phyloP scores from a whole-genome alignment of 176 grass and related monocot species.

The Musa acuminata region DNA sequence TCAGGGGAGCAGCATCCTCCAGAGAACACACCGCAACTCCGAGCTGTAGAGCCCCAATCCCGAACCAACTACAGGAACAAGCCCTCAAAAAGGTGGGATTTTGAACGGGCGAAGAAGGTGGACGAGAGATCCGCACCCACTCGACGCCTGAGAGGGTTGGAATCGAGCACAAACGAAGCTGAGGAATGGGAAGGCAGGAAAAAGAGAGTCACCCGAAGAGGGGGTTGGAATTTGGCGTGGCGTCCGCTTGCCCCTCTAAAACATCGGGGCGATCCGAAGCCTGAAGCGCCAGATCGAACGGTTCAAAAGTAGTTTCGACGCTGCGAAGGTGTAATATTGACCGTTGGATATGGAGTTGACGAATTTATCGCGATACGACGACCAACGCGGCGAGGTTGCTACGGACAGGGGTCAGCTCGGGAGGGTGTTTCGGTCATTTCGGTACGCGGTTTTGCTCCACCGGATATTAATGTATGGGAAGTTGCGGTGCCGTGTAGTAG shows the following conservation, averaged over 20 bases:
- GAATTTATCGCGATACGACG: no score
- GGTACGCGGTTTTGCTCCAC: no score
- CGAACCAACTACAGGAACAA: not conserved
- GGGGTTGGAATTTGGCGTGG: slow-evolving; percentile 2
- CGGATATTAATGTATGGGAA: no score
- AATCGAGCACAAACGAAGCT: not conserved
- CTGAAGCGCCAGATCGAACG: not conserved
- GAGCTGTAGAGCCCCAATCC: not conserved
- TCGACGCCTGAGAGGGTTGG: not conserved
- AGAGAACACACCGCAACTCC: not conserved
- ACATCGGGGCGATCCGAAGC: not conserved
- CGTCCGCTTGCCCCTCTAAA: not conserved
- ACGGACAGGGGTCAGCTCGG: no score
- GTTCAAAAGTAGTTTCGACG: not conserved
- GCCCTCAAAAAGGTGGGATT: not conserved
- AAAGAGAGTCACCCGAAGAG: not conserved
- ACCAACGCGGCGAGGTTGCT: no score
- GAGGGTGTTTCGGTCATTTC: no score
- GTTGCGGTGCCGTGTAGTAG: no score
- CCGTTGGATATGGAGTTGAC: no score
- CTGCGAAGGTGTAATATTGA: not conserved
- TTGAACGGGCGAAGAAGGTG: not conserved
- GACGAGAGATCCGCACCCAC: not conserved
- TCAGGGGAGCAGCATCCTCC: not conserved
- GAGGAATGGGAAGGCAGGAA: not conserved